A percentile compares a stretch with the other conserved stretches of the same genome.
Conservation (phyloP, 108 stramenopile species). For the Cylindrotheca closterium region DNA sequence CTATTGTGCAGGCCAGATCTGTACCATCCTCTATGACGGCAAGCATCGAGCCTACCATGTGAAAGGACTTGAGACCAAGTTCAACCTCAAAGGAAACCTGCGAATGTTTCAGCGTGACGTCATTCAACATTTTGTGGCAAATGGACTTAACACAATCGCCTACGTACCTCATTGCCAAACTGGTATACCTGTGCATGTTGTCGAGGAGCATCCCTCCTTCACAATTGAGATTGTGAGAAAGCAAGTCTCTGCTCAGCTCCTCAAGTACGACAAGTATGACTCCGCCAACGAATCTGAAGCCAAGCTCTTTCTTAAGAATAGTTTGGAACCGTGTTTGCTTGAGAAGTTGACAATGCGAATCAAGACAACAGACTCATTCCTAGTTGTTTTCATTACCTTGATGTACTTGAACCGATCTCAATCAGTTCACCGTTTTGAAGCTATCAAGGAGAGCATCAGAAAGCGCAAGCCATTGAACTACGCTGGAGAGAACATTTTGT, state of each 20-base stretch:
- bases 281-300: not conserved
- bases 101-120: not conserved
- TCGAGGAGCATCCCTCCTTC: not conserved
- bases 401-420: not conserved
- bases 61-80: conserved; percentile 2
- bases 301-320: not conserved
- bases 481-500: conserved; percentile 5
- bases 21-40: not conserved
- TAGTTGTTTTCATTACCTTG: too few species aligned
- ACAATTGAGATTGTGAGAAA: not conserved
- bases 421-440: not conserved
- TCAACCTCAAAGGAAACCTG: conserved; percentile 2
- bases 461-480: not conserved
- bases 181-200: not conserved
- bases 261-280: conserved; percentile 2
- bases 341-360: not conserved
- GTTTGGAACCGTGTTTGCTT: not conserved
- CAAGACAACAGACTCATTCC: too few species aligned
- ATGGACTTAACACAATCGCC: conserved; percentile 1
- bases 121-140: not conserved
- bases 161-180: not conserved
- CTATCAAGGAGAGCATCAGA: conserved; percentile 2
- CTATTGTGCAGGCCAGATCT: not conserved
- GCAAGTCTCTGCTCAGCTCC: too few species aligned
- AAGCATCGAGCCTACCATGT: not conserved